A percentile compares a stretch with the other conserved stretches of the same genome.
These are phyloP conservation scores for Glycyrrhiza uralensis DNA, from an alignment of 306 rosid genomes.

Conservation along the genomic window DNA sequence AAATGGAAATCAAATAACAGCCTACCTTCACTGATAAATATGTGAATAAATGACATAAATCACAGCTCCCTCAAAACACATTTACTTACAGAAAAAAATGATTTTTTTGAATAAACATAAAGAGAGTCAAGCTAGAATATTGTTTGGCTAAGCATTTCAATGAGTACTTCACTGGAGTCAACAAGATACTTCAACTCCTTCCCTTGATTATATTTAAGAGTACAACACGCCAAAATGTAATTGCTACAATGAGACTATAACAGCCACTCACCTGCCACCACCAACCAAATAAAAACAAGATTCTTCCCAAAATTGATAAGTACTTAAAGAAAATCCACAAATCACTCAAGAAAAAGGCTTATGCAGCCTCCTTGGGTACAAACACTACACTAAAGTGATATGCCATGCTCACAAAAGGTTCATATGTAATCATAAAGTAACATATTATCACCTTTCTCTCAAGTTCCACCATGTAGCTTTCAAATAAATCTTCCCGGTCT, in stretches of 20 bases:
- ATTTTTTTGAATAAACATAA: background rate
- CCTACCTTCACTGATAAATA: background rate
- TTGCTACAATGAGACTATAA: background rate
- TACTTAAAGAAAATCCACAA: background rate
- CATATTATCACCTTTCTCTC: constrained; percentile 76
- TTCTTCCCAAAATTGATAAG: background rate
- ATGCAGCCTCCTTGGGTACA: constrained; percentile 1
- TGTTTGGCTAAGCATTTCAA: background rate
- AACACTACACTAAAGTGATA: constrained; percentile 21
- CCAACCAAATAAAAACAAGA: background rate
- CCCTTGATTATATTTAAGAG: background rate
- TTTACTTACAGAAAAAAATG: background rate
- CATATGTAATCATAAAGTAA: background rate
- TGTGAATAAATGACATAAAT: background rate
- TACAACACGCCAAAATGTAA: background rate
- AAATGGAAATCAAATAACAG: background rate
- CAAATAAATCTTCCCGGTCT: constrained; percentile 93
- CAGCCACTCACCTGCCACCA: constrained; percentile 1
- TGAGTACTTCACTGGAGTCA: background rate
- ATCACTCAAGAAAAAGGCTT: constrained; percentile 8
- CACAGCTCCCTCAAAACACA: background rate
- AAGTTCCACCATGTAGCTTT: constrained; percentile 95
- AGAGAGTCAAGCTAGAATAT: background rate
- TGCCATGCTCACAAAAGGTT: background rate
- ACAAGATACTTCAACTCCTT: background rate